Base-by-base conservation (phyloP, 1,139 yeast genomes). In the Debaryomyces subglobosus region DNA sequence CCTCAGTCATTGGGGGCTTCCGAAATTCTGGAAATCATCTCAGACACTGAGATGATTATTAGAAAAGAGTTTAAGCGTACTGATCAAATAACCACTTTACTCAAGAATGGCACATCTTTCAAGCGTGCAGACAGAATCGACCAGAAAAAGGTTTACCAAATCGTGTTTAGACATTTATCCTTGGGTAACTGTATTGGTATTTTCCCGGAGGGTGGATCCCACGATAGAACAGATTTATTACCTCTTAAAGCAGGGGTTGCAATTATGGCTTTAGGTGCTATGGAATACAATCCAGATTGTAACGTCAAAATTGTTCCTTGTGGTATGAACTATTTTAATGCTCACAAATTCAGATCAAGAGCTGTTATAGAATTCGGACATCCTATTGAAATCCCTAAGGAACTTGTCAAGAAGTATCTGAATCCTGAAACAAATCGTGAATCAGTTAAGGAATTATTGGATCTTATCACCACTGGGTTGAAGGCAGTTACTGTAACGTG, bases 211-310 rank as follows among this genome's bases (percentile, higher is more conserved):
- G 98, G 98, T 45, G 98, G 98, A 0, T 89, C 96, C 15, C 99
- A 94, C 60, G 99, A 94, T 65, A 78, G 98, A 53, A 85, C 98
- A 0, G 96, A 90, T 55, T 69, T 94, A 54, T 72, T 94, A 47
- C 98, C 98, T 0, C 73, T 94, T 60, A 94, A 94, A 62, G 97
- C 98, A 0, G 99, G 99, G 49, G 98, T 94, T 15, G 98, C 97
- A 1, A 86, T 94, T 46, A 94, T 94, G 98, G 98, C 98, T 0
- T 72, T 94, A 18, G 98, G 98, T 16, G 95, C 98, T 0, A 79
- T 89, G 77, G 89, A 85, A 15, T 75, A 80, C 44, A 78, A 82
- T 52, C 90, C 95, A 0, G 77, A 81, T 39, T 82, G 87, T 53
- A 82, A 84, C 44, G 91, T 94, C 7, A 85, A 86, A 57, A 88